Percentiles rank a stretch among this genome's conserved stretches.
These are phyloP conservation scores for Cystobasidium onofrii DNA, from an alignment of 768 basidiomycete genomes.

Conservation along the genomic window DNA sequence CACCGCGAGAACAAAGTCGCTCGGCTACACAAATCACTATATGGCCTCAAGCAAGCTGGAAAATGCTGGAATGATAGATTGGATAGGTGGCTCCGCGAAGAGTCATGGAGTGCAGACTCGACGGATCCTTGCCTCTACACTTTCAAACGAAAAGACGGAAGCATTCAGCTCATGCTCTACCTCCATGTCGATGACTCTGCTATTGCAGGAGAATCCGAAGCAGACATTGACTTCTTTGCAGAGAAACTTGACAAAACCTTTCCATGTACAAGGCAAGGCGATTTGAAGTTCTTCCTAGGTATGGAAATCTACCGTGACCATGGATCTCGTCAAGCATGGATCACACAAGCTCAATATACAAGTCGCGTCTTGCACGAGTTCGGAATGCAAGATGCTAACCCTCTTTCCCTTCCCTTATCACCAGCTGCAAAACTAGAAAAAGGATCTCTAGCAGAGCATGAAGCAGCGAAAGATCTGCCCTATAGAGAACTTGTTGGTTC, in stretches of 20 bases:
- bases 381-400: conserved; percentile 19
- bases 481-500: conserved; percentile 15
- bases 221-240: conserved; percentile 5
- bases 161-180: conserved; percentile 9
- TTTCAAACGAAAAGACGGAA: background rate
- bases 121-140: conserved; percentile 12
- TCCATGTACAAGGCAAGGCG: conserved; percentile 4
- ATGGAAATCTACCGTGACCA: conserved; percentile 10
- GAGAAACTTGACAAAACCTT: background rate
- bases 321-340: no score
- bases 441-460: background rate
- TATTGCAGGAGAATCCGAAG: background rate
- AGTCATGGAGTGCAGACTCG: background rate
- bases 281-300: conserved; percentile 4
- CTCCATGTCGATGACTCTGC: conserved; percentile 29
- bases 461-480: background rate
- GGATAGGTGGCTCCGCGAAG: conserved; percentile 6
- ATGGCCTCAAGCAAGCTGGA: conserved; percentile 21
- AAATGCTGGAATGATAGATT: conserved; percentile 30
- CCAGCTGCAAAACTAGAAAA: background rate
- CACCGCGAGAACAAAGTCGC: conserved; percentile 3
- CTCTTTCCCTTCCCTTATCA: background rate
- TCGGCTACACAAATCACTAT: background rate
- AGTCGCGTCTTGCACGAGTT: background rate
- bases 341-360: conserved; percentile 6